Evolutionary conservation across 192 early-diverging fungal genomes (phyloP), one percentile per base, ranked within the genome.

Genomic region (Umbelopsis sp.): DNA sequence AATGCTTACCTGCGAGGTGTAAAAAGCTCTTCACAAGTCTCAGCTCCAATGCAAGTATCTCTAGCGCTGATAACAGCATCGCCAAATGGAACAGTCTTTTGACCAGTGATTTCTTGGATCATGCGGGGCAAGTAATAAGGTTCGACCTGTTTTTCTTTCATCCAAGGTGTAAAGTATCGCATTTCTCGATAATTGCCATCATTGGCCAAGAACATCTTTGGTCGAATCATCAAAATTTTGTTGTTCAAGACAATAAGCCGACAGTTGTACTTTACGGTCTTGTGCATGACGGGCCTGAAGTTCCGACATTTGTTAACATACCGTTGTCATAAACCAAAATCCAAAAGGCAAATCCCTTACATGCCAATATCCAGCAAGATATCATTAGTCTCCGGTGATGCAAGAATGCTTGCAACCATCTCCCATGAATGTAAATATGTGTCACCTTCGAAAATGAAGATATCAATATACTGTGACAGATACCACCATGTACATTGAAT

Each of bases 131-230:
- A 75, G 66, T 86, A 87, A 72, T 91, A 86, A 13, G 94, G 87
- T 74, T 98, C 97, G 0, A 91, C 78, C 4, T 77, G 67, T 8
- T 85, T 78, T 6, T 64, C 49, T 64, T 89, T 87, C 15, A 75
- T 83, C 97, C 97, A 99, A 7, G 91, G 81, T 0, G 92, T 85
- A 78, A 99, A 99, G 91, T 95, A 99, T 44, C 98, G 82, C 80
- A 91, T 68, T 78, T 99, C 98, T 35, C 97, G 91, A 81, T 99
- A 99, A 76, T 98, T 98, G 20, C 97, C 97, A 74, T 98, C 97
- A 72, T 98, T 98, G 20, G 98, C 98, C 74, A 99, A 70, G 69
- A 85, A 91, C 81, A 97, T 86, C 73, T 99, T 99, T n/a, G 98
- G 98, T 2, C 98, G 89, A 51, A 99, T 98, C 74, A 99, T 76